Conservation (phyloP, 2,329 filamentous ascomycete species). For the Colletotrichum incanum region DNA sequence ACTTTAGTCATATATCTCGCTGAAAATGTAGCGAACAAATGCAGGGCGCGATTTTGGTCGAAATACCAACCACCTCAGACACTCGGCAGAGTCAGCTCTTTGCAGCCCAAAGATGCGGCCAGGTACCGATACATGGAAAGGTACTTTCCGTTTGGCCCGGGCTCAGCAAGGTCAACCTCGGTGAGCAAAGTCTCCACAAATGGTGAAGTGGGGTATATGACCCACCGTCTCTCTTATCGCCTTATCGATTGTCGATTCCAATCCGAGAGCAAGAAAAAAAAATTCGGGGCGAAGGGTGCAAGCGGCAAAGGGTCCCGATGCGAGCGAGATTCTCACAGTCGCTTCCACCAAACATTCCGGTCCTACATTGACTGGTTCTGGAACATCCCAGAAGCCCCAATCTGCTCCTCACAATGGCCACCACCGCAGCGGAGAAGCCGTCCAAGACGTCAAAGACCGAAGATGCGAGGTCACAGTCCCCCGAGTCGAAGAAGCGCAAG, state of each 20-base stretch:
- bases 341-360: conserved; percentile 13
- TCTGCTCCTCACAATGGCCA: conserved; percentile 9
- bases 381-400: not conserved
- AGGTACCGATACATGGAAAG: conserved; percentile 12
- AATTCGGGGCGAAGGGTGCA: conserved; percentile 30
- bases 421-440: conserved; percentile 24
- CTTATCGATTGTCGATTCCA: conserved; percentile 38
- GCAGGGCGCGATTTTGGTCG: conserved; percentile 15
- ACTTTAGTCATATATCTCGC: conserved; percentile 3
- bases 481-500: conserved; percentile 79
- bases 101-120: conserved; percentile 12
- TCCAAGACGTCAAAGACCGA: conserved; percentile 16
- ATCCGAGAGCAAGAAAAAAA: conserved; percentile 34
- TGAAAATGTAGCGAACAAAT: conserved; percentile 14
- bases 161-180: conserved; percentile 12
- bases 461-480: conserved; percentile 36
- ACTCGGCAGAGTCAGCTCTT: conserved; percentile 26
- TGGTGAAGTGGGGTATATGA: not conserved
- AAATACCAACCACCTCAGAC: conserved; percentile 29
- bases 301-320: conserved; percentile 20
- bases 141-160: not conserved
- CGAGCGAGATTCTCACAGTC: conserved; percentile 14
- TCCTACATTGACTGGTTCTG: not conserved
- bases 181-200: not conserved
- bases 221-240: conserved; percentile 2